These are phyloP conservation scores for Xylariomycetidae sp. DNA, from an alignment of 2,329 filamentous ascomycete species.

Conservation along the genomic window DNA sequence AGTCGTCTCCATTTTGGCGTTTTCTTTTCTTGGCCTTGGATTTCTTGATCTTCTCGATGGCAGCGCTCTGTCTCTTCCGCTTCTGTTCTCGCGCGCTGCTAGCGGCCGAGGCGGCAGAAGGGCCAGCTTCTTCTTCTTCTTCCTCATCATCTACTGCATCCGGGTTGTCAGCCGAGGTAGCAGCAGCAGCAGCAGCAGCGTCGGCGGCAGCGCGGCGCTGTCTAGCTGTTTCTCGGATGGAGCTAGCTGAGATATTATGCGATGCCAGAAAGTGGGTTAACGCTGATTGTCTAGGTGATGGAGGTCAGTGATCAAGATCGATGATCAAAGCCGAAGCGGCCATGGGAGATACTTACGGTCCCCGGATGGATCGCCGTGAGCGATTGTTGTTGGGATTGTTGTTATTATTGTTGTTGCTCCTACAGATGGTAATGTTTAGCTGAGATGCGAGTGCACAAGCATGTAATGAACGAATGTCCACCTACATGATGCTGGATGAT, in stretches of 20 bases:
- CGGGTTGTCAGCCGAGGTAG: not conserved
- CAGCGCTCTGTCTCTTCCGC: constrained; percentile 49
- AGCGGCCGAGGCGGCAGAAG: constrained; percentile 5
- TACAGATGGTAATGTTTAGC: no score
- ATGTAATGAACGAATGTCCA: constrained; percentile 1
- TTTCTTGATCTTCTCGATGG: constrained; percentile 58
- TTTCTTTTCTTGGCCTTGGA: constrained; percentile 56
- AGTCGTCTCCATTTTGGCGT: constrained; percentile 26
- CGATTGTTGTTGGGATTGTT: constrained; percentile 11
- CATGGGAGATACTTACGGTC: no score
- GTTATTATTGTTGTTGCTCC: constrained; percentile 10
- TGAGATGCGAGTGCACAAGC: no score
- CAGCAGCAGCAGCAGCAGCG: constrained; percentile 6
- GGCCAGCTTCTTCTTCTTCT: constrained; percentile 8
- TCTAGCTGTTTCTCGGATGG: constrained; percentile 15
- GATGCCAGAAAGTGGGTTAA: constrained; percentile 26
- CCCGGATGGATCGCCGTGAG: constrained; percentile 6
- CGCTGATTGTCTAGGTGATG: constrained; percentile 26
- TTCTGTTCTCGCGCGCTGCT: constrained; percentile 29
- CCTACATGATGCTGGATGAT: constrained; percentile 21
- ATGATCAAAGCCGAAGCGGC: no score
- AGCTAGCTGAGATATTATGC: constrained; percentile 23
- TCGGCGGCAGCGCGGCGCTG: constrained; percentile 15
- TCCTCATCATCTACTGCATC: constrained; percentile 8
- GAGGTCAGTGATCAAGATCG: no score